phyloP scores from a whole-genome alignment of 2,329 filamentous ascomycete species.

The Aspergillus sp. region DNA sequence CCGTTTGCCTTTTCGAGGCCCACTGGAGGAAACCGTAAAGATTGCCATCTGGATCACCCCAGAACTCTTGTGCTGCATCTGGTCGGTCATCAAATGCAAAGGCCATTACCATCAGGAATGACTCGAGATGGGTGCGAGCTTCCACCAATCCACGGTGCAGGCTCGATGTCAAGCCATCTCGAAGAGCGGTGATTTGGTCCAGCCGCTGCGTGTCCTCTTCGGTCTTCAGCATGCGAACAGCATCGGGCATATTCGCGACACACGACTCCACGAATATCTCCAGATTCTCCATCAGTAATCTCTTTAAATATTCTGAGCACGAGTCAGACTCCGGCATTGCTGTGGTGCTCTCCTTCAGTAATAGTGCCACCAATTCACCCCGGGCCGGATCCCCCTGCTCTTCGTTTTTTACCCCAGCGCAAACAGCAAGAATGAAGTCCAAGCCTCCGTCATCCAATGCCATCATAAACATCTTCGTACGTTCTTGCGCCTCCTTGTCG shows the following conservation, averaged over 20 bases:
- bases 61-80: conserved; percentile 81
- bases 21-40: conserved; percentile 92
- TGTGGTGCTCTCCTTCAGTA: conserved; percentile 71
- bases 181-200: conserved; percentile 40
- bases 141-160: conserved; percentile 36
- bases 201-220: conserved; percentile 77
- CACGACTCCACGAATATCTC: conserved; percentile 87
- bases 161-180: conserved; percentile 37
- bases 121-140: conserved; percentile 61
- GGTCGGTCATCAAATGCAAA: conserved; percentile 82
- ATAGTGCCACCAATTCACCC: conserved; percentile 70
- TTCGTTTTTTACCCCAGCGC: conserved; percentile 69
- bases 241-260: conserved; percentile 91
- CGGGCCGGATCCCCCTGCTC: conserved; percentile 87
- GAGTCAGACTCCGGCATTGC: conserved; percentile 60
- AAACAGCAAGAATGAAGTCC: conserved; percentile 81
- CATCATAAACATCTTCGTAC: conserved; percentile 67
- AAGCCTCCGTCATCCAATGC: conserved; percentile 82
- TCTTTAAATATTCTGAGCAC: conserved; percentile 66
- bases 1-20: conserved; percentile 92
- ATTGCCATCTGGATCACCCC: conserved; percentile 87
- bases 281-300: conserved; percentile 68
- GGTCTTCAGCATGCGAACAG: conserved; percentile 73
- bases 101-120: conserved; percentile 85
- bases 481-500: conserved; percentile 59